Evolutionary conservation across 371 early-diverging fungal genomes (phyloP), one percentile per base, ranked within the genome.

Genomic region (Mucor saturninus): DNA sequence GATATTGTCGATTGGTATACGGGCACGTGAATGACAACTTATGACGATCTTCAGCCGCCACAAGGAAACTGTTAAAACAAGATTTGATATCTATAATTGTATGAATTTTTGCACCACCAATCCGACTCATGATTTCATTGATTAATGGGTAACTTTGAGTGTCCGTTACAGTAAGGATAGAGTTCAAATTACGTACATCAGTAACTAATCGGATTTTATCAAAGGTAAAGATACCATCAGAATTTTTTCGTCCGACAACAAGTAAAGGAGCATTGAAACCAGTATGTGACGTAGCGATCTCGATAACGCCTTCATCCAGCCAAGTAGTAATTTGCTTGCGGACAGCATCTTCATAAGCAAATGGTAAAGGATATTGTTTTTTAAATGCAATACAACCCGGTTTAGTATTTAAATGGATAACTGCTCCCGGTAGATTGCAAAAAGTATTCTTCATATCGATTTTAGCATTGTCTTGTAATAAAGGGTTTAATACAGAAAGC

Each of bases 361-460:
- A 5, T 13, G 63, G 32, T 15, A 56, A 10, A 3, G 13, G 40
- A 30, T 32, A 56, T 35, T 39, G 50, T 28, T 31, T 51, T 1
- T 35, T 38, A 2, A 15, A 56, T 2, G 56, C 50, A 15, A 56
- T 7, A 32, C 31, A 28, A n/a, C 40, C 55, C 0, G 49, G 49
- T 28, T 39, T 31, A 1, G 55, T 62, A 15, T 46, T 15, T 5
- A 62, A 26, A 13, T 5, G 6, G 0, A 62, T 35, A 14, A 49
- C 30, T 11, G 50, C 37, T 31, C 50, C 56, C 30, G 63, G 63
- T 15, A 62, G 21, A 40, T 55, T 62, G 6, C 63, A 62, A 30
- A 49, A 38, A 13, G 51, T 54, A 30, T 45, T 32, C 10, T 30
- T 53, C 1, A 54, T 14, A 46, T 55, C 49, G 26, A 62, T 54